Evolutionary conservation across 1,139 yeast species (phyloP), one percentile per base, ranked within the genome.

Genomic region (Candida pseudoviswanathii): DNA sequence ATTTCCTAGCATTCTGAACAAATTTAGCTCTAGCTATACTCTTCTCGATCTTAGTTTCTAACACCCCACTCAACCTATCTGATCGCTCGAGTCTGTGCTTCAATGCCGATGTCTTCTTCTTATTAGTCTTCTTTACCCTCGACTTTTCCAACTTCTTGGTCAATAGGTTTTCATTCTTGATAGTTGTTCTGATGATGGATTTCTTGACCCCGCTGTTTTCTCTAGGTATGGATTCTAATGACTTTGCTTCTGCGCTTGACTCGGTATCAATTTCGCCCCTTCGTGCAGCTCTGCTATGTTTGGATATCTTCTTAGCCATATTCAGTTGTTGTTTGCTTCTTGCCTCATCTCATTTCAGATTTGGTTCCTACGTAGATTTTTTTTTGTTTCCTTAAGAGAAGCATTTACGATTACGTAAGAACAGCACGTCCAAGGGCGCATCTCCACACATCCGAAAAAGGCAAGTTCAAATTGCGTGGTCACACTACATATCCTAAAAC

Each of bases 211-310:
- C 87, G 29, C 83, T 78, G 46, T 75, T 75, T 52, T 82, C 85
- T 63, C 86, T 80, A 34, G 89, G 85, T 24, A 85, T 63, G 24
- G 68, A 63, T 26, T 74, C 71, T 43, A 86, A 70, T 21, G 78
- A 75, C 54, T 74, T 78, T 9, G 78, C 77, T 55, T 81, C 86
- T 22, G 59, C 67, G 5, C 59, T 62, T 5, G 71, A 68, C 21
- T 67, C 75, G 6, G 41, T 44, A 10, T 67, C 73, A 34, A 71
- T 66, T 48, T 73, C 75, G 3, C 85, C 86, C 63, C 90, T 77
- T 69, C 92, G 82, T 3, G 94, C 92, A 4, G 91, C 91, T 70
- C 94, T 80, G 44, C 91, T 84, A 55, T 79, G 84, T 56, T 85
- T 86, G 9, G 90, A 84, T 31, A 84, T 27, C 21, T 43, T 43